These are phyloP conservation scores for Neopestalotiopsis sp. DNA, from an alignment of 2,329 filamentous ascomycete genomes.

Conservation along the genomic window DNA sequence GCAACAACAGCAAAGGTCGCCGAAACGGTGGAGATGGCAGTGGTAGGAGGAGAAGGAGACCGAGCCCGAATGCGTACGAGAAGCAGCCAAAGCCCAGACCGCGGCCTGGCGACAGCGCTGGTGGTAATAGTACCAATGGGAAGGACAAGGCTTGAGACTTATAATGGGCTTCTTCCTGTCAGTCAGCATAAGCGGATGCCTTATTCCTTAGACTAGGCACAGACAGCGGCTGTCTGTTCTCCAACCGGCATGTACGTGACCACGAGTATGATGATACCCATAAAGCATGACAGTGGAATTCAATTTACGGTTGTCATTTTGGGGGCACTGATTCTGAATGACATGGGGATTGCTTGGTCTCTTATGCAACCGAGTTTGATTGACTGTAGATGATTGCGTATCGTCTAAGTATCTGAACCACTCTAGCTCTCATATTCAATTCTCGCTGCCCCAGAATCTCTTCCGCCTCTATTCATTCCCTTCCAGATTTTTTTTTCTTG, in stretches of 20 bases:
- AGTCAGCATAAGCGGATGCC: background rate
- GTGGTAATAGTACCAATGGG: conserved; percentile 1
- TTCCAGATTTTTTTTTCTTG: background rate
- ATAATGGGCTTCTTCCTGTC: background rate
- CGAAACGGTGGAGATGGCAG: conserved; percentile 26
- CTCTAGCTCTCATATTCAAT: conserved; percentile 2
- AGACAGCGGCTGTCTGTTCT: background rate
- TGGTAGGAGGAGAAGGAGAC: conserved; percentile 53
- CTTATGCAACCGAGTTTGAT: background rate
- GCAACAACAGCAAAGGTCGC: conserved; percentile 14
- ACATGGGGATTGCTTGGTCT: background rate
- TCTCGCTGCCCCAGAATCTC: background rate
- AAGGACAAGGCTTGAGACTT: background rate
- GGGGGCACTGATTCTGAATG: background rate
- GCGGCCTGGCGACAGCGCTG: conserved; percentile 27
- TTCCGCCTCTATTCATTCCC: background rate
- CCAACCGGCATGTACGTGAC: background rate
- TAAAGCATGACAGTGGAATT: conserved; percentile 1
- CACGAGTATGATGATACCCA: conserved; percentile 3
- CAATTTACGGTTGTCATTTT: background rate
- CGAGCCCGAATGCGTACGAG: conserved; percentile 84
- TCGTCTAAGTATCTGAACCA: conserved; percentile 5
- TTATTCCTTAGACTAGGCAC: background rate
- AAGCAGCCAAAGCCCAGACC: conserved; percentile 67
- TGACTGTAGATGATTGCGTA: background rate